Conservation (phyloP, 1,284 basidiomycete species). For the Puccinia horiana region DNA sequence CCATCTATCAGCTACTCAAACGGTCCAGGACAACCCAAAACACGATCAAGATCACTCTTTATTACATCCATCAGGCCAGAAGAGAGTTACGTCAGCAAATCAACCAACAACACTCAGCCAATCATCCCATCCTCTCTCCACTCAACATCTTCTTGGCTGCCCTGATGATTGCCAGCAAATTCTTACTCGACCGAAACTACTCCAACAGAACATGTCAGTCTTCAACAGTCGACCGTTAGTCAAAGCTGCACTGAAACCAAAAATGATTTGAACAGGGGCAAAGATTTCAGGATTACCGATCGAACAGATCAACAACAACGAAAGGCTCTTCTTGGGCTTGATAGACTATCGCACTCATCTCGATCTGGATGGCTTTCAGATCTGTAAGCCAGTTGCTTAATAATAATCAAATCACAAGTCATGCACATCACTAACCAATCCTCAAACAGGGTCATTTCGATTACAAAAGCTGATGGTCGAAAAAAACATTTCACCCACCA, state of each 20-base stretch:
- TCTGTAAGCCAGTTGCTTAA: constrained; percentile 51
- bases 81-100: constrained; percentile 51
- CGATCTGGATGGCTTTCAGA: constrained; percentile 54
- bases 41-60: constrained; percentile 55
- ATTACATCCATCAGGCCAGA: constrained; percentile 56
- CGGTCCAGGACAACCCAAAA: constrained; percentile 55
- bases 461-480: constrained; percentile 43
- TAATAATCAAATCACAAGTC: neutral
- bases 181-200: constrained; percentile 87
- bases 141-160: constrained; percentile 83
- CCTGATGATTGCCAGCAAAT: constrained; percentile 84
- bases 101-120: neutral
- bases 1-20: constrained; percentile 55
- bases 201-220: constrained; percentile 65
- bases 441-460: constrained; percentile 28
- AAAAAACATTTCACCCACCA: constrained; percentile 10
- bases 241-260: neutral
- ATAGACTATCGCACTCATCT: constrained; percentile 60
- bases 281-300: constrained; percentile 64
- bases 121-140: constrained; percentile 73
- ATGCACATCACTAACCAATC: neutral
- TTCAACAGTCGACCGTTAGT: neutral
- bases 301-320: constrained; percentile 60
- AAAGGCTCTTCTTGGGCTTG: constrained; percentile 60
- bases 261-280: constrained; percentile 65